Evolutionary conservation across 2,329 filamentous ascomycete genomes (phyloP), one percentile per base, ranked within the genome.

Genomic region (Fusarium brevicatenulatum): DNA sequence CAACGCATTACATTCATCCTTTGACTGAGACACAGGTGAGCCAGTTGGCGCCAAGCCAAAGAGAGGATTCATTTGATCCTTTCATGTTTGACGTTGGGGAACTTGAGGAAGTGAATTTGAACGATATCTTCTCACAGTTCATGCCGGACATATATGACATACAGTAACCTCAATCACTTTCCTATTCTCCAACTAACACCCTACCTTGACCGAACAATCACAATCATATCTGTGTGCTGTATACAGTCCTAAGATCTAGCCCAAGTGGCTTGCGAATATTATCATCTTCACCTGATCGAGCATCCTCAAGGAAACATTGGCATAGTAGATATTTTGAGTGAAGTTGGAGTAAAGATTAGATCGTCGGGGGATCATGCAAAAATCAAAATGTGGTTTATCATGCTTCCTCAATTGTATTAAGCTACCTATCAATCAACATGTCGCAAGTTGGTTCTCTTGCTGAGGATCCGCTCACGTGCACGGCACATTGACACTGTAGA

Each of bases 381-480:
- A 19, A 11, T n/a, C 5, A 2, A 8, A 10, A 23, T 25, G 5
- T 11, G 2, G 49, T 58, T 37, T 21, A 32, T 19, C 5, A 12
- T 37, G 15, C 19, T n/a, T 18, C 13, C 2, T 18, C 5, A 1
- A 25, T 36, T 10, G 4, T 7, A 9, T 37, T 9, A 13, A 18
- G 32, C 9, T 16, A 25, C 25, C 25, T 25, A 9, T 39, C 19
- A 9, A 16, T 36, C 18, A 3, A 13, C 10, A 19, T 30, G 30
- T 7, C 30, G n/a, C 9, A 10, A n/a, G n/a, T 13, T 57, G 9
- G 18, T 19, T 36, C 5, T n/a, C 2, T 3, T 13, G 16, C 5
- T 8, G 6, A 18, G 16, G 13, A 47, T n/a, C 65, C 65, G 63
- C 65, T 68, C 65, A 67, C 65, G 65, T 67, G 65, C 28, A 47